Percentiles rank a stretch among this genome's conserved stretches.
Evolutionary conservation across 495 filamentous ascomycete genomes (phyloP).

Genomic region (Penicillium bovifimosum): DNA sequence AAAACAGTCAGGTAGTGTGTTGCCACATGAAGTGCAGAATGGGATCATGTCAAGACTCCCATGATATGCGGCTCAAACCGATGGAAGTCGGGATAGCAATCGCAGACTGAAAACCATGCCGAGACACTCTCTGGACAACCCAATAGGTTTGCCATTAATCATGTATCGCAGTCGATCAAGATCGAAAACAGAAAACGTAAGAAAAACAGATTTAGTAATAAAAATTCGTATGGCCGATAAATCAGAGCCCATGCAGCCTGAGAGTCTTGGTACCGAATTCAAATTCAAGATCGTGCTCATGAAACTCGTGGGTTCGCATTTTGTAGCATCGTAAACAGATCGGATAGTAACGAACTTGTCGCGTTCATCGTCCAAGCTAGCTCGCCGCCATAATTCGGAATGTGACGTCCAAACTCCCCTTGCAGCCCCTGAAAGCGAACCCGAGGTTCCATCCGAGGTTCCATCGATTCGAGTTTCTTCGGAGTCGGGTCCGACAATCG

Average conservation of each 20-base stretch:
- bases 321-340: constrained; percentile 25
- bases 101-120: not conserved
- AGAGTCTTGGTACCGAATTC: constrained; percentile 19
- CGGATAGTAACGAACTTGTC: constrained; percentile 2
- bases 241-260: constrained; percentile 6
- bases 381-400: not conserved
- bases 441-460: not conserved
- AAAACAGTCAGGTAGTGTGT: not conserved
- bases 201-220: constrained; percentile 18
- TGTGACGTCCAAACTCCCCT: constrained; percentile 2
- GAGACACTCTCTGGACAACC: not conserved
- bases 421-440: not conserved
- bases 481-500: constrained; percentile 1
- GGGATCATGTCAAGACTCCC: not conserved
- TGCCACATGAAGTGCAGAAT: not conserved
- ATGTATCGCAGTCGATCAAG: constrained; percentile 11
- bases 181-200: constrained; percentile 20
- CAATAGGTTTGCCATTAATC: constrained; percentile 14
- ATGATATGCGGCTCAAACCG: not conserved
- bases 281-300: constrained; percentile 35
- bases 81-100: not conserved
- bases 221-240: constrained; percentile 22
- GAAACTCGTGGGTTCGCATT: constrained; percentile 35
- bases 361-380: not conserved
- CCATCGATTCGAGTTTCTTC: not conserved